A percentile compares a stretch with the other conserved stretches of the same genome.
phyloP scores from a whole-genome alignment of 2,329 filamentous ascomycete genomes.

The Macrophomina pseudophaseolina region DNA sequence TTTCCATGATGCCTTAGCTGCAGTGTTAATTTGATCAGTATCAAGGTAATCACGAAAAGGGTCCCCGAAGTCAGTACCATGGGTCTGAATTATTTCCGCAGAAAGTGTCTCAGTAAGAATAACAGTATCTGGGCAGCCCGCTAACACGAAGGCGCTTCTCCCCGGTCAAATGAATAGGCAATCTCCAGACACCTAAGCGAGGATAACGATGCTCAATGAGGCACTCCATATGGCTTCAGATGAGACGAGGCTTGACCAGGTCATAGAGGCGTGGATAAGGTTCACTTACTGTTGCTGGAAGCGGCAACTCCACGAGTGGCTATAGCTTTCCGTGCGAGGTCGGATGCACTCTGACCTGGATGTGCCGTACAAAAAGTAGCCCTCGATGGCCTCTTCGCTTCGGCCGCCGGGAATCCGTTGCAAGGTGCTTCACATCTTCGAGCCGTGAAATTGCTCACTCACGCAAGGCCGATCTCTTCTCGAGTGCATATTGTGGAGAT shows the following conservation, averaged over 20 bases:
- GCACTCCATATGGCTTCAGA: not conserved
- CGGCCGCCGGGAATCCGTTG: not conserved
- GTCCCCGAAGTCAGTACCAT: too few species aligned
- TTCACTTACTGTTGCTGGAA: not conserved
- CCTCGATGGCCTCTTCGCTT: not conserved
- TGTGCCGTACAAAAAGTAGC: not conserved
- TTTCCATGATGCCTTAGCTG: not conserved
- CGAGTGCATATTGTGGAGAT: not conserved
- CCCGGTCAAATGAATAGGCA: not conserved
- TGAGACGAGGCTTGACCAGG: not conserved
- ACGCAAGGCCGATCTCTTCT: not conserved
- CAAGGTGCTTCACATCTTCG: not conserved
- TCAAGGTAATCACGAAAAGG: too few species aligned
- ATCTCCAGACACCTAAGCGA: not conserved
- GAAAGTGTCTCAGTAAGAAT: too few species aligned
- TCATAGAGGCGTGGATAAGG: not conserved
- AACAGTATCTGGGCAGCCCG: too few species aligned
- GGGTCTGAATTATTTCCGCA: too few species aligned
- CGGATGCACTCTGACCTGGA: not conserved
- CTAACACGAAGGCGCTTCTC: too few species aligned
- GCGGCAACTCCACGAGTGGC: not conserved
- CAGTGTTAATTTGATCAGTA: not conserved
- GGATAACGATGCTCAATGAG: not conserved
- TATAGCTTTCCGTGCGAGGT: not conserved
- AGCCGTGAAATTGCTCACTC: not conserved